Base-by-base conservation (phyloP, 495 filamentous ascomycete genomes). In the Aspergillus heteromorphus region DNA sequence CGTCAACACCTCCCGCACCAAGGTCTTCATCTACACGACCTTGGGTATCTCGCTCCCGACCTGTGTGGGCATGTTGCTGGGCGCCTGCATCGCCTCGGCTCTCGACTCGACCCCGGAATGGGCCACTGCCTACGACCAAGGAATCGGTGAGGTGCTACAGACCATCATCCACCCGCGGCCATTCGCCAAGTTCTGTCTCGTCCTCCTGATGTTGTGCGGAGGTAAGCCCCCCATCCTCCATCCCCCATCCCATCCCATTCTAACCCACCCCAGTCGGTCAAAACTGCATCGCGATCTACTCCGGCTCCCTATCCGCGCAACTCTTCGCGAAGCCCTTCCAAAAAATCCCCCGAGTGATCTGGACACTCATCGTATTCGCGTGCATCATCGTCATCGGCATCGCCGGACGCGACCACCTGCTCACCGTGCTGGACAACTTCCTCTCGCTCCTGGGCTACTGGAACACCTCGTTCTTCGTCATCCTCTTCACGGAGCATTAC, bases 381-480 rank as follows among this genome's bases (percentile, higher is more conserved):
- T 65, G 71, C 27, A 74, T 73, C 25, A 58, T 75, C 5, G 61
- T 60, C 16, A 59, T 79, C 8, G 73, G 67, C 7, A 66, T 78
- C 23, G 73, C 65, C 9, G 72, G 76, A 19, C 69, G 71, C 11
- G 55, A 74, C 34, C 48, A 72, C 23, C 61, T 79, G 0, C 59
- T 65, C 8, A 63, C 59, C n/a, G 67, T 72, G 16, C 60, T 78
- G 2, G 68, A 79, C 59, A 74, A 83, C 53, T 83, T 85, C 64
- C 72, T 86, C 19, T 73, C 75, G 9, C 61, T 84, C 30, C 68
- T 86, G 17, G 80, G 82, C 6, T 86, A 85, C 65, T 83, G 81
- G 77, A 76, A 73, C 48, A 79, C 81, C 11, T 73, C 73, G 1
- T 83, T 80, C 62, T 78, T 80, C 30, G 69, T 79, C 51, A 82